Evolutionary conservation across 768 basidiomycete genomes (phyloP).

Genomic region (Ramaria rubella): DNA sequence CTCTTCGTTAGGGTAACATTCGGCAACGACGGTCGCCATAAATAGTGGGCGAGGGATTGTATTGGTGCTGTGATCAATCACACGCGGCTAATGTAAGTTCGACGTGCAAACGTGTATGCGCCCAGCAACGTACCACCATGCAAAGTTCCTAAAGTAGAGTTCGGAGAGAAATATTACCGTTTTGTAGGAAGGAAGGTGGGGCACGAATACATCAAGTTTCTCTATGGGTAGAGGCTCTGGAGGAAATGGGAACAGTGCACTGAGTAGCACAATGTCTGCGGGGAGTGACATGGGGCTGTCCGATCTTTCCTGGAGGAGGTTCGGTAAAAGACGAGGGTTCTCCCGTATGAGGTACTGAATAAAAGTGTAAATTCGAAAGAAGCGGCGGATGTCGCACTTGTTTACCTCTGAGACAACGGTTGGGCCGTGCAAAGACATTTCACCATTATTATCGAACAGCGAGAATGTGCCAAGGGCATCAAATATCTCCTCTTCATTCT

Average conservation of each 20-base stretch:
- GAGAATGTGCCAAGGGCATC: constrained; percentile 10
- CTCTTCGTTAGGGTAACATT: constrained; percentile 1
- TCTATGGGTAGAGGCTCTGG: constrained; percentile 5
- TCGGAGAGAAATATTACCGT: background rate
- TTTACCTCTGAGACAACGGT: constrained; percentile 5
- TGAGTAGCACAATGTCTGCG: constrained; percentile 9
- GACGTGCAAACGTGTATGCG: background rate
- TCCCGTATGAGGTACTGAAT: constrained; percentile 4
- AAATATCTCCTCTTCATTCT: constrained; percentile 1
- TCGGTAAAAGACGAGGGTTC: constrained; percentile 3
- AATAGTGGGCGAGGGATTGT: background rate
- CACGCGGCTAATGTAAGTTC: background rate
- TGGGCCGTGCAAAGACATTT: constrained; percentile 7
- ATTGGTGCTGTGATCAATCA: background rate
- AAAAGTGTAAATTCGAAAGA: background rate
- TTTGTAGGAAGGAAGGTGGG: constrained; percentile 4
- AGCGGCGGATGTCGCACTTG: background rate
- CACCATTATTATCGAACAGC: background rate
- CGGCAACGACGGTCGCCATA: background rate
- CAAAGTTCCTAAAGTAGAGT: constrained; percentile 1
- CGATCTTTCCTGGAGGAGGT: background rate
- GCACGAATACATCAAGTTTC: constrained; percentile 6
- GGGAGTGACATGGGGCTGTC: constrained; percentile 8
- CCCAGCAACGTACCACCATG: constrained; percentile 2
- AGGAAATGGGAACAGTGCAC: constrained; percentile 9